Evolutionary conservation across 108 stramenopile genomes (phyloP), one percentile per base, ranked within the genome.

Genomic region (Cylindrotheca fusiformis): DNA sequence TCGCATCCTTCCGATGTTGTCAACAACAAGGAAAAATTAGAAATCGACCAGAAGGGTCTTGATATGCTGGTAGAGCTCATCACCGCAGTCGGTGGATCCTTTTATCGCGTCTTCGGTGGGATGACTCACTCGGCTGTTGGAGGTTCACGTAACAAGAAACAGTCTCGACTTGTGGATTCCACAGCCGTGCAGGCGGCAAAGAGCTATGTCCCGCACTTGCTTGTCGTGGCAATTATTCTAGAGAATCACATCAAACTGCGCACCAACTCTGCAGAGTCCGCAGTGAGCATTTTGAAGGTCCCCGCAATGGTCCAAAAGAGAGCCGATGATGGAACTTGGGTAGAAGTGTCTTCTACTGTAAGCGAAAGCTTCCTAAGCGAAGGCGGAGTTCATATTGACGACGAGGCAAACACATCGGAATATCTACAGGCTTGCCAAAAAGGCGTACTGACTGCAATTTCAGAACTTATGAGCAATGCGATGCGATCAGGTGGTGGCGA

Each of bases 401-500:
- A 53, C 30, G 45, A 14, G 28, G 58, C 71, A 54, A 52, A n/a
- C 0, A 31, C 57, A 1, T 27, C 69, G 28, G 5, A 6, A 3
- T 30, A 29, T 14, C 54, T 93, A 18, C 30, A 52, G 19, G 76
- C 79, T 2, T 87, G 83, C 48, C 92, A 89, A 78, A 77, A 67
- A 28, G 68, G 79, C 27, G 71, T 82, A 21, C 54, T 88, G n/a
- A 68, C 79, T 19, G 81, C 83, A 0, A 58, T 83, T 48, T 74
- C 84, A 8, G 76, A 82, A 36, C 59, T 93, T 19, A 75, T 93
- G 24, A 68, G 74, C 2, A 79, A 79, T 65, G 85, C 87, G 2
- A 90, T 93, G 92, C 83, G 72, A 53, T 68, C 70, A 22, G 89
- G 87, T 28, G 92, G 88, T 18, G 92, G 87, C 22, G 92, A 88